A percentile compares a stretch with the other conserved stretches of the same genome.
These are phyloP conservation scores for Pythium volutum DNA, from an alignment of 352 stramenopile species.

Conservation along the genomic window DNA sequence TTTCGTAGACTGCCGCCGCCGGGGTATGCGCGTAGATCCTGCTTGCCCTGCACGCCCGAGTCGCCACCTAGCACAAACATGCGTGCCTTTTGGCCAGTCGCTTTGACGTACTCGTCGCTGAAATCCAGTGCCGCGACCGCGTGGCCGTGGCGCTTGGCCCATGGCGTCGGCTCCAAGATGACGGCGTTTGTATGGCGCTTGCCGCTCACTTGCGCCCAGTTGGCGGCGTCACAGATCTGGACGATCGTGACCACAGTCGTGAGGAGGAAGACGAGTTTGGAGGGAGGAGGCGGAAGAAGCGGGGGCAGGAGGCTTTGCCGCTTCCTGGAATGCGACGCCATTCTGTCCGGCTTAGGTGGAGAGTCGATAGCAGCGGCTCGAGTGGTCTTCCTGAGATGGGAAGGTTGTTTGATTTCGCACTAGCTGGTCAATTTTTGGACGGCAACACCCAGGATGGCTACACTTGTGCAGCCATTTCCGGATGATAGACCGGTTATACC, in stretches of 20 bases:
- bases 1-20: slow-evolving; percentile 60
- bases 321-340: background rate
- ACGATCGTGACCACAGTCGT: background rate
- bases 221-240: slow-evolving; percentile 25
- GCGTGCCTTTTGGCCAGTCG: slow-evolving; percentile 47
- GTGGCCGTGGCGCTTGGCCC: slow-evolving; percentile 63
- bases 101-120: slow-evolving; percentile 37
- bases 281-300: background rate
- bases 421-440: slow-evolving; percentile 1
- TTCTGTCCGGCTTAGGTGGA: background rate
- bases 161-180: slow-evolving; percentile 49
- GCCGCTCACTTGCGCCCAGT: slow-evolving; percentile 75
- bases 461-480: slow-evolving; percentile 1
- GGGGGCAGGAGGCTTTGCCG: background rate
- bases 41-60: slow-evolving; percentile 57
- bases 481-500: background rate
- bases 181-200: slow-evolving; percentile 54
- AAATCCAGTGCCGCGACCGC: slow-evolving; percentile 59
- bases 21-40: slow-evolving; percentile 71
- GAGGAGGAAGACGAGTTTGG: background rate
- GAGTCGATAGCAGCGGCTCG: background rate
- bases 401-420: background rate
- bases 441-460: background rate
- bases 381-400: too few relatives aligned
- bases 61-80: slow-evolving; percentile 73